A percentile compares a stretch with the other conserved stretches of the same genome.
Conservation (phyloP, 495 filamentous ascomycete genomes). For the Aspergillus homomorphus region DNA sequence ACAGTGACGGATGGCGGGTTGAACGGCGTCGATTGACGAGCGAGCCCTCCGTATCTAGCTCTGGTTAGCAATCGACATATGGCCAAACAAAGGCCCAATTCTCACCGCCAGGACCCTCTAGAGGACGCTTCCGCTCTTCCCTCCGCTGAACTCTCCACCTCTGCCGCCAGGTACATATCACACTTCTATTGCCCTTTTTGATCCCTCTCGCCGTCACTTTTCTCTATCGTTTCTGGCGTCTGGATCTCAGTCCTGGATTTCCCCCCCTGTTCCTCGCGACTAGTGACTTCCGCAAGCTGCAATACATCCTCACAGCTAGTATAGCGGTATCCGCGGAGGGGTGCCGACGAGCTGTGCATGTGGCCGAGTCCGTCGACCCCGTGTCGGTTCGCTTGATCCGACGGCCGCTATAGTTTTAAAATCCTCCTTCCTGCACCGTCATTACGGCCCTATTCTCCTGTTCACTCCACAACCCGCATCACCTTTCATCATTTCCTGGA, state of each 20-base stretch:
- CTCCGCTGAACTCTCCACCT: slow-evolving; percentile 40
- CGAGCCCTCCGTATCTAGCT: slow-evolving; percentile 33
- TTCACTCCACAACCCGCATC: slow-evolving; percentile 4
- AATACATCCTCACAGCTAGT: neutral
- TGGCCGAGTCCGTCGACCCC: neutral
- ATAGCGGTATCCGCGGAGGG: neutral
- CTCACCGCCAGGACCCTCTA: slow-evolving; percentile 49
- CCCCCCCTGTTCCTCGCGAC: neutral
- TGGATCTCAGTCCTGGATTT: neutral
- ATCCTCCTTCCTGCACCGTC: slow-evolving; percentile 3
- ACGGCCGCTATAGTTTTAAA: neutral
- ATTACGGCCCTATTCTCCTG: slow-evolving; percentile 6
- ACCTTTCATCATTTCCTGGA: slow-evolving; percentile 8
- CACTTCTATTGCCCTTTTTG: slow-evolving; percentile 22
- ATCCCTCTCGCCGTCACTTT: slow-evolving; percentile 5
- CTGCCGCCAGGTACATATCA: slow-evolving; percentile 48
- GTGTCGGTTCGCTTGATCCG: neutral
- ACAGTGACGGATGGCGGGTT: slow-evolving; percentile 50
- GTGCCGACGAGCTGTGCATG: neutral
- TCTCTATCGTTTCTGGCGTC: neutral
- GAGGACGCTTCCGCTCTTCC: slow-evolving; percentile 41
- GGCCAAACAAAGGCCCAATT: slow-evolving; percentile 49
- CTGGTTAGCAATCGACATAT: slow-evolving; percentile 46
- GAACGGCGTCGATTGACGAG: slow-evolving; percentile 37
- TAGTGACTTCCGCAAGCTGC: neutral